A percentile compares a stretch with the other conserved stretches of the same genome.
Conservation (phyloP, 192 early-diverging fungal species). For the Podila minutissima region DNA sequence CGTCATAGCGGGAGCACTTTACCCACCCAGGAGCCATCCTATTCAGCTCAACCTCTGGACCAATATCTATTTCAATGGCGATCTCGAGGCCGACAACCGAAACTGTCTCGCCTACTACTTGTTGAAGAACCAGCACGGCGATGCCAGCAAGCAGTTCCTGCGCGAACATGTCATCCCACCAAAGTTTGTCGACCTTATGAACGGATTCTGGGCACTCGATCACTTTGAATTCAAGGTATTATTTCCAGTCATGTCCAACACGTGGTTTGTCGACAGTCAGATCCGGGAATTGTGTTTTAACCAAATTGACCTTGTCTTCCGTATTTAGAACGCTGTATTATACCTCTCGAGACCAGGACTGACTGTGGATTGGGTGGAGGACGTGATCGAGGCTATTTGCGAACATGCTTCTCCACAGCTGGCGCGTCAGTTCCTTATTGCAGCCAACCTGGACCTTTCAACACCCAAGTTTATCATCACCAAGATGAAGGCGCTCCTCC, state of each 20-base stretch:
- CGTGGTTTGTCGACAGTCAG: too few species aligned
- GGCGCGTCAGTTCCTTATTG: constrained; percentile 33
- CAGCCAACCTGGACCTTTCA: constrained; percentile 22
- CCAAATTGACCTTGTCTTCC: background rate
- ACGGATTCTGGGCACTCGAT: constrained; percentile 49
- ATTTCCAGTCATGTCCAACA: too few species aligned
- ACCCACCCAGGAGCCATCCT: constrained; percentile 34
- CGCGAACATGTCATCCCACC: constrained; percentile 40
- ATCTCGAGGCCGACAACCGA: constrained; percentile 39
- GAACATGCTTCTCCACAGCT: constrained; percentile 30
- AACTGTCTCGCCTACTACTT: constrained; percentile 47
- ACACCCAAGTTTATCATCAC: constrained; percentile 24
- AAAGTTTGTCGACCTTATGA: constrained; percentile 44
- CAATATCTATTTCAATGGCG: constrained; percentile 40
- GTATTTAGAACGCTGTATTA: constrained; percentile 27
- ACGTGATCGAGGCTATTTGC: constrained; percentile 30
- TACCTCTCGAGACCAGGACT: constrained; percentile 45
- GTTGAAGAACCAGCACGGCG: constrained; percentile 36
- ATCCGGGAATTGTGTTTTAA: background rate
- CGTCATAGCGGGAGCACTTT: constrained; percentile 23
- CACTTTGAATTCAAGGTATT: constrained; percentile 50
- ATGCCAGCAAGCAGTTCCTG: constrained; percentile 36
- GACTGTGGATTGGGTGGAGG: constrained; percentile 49
- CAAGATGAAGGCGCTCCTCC: constrained; percentile 38
- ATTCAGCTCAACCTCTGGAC: constrained; percentile 46